Evolutionary conservation across 1,284 basidiomycete species (phyloP), one percentile per base, ranked within the genome.

Genomic region (Ganoderma lucidum): DNA sequence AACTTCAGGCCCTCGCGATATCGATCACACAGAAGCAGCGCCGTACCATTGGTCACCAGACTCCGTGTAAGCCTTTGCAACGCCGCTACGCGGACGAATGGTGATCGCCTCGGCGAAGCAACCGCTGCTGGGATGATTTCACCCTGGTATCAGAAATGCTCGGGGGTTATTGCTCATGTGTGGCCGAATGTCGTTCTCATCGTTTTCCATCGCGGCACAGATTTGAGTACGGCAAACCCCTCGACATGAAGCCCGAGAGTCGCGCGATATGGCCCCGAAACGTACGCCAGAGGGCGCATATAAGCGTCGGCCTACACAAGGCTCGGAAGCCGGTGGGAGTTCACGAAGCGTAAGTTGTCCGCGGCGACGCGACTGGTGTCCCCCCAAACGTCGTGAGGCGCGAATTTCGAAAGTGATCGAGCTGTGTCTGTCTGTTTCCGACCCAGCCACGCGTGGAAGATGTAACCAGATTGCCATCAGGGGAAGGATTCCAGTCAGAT

Each of bases 401-500:
- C 6, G 23, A 62, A 19, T n/a, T 48, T 53, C 35, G 35, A 3
- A 35, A 35, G 35, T 35, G 35, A 35, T 35, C 35, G 51, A 67
- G 67, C 64, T 63, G 65, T 68, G 71, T 67, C 69, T 68, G 71
- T 67, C 69, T 70, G 45, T 19, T 48, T 48, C 45, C 10, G 44
- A 44, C 53, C 45, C 61, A 59, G 55, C 60, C 68, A 69, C 71
- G 70, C 66, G 65, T 28, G 63, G 19, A 48, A 37, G 51, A 56
- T 62, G 45, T 64, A 65, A 59, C 61, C 56, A 70, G 70, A 71
- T 74, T 68, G 67, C 62, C 70, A 73, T 74, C 70, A 71, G 58
- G 62, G 44, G 32, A 59, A 42, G 35, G 60, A 55, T 73, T 73
- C 70, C 68, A 75, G n/a, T 75, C 74, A 71, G 70, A 73, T 73